phyloP scores from a whole-genome alignment of 768 basidiomycete genomes.

The Cubamyces lactineus region DNA sequence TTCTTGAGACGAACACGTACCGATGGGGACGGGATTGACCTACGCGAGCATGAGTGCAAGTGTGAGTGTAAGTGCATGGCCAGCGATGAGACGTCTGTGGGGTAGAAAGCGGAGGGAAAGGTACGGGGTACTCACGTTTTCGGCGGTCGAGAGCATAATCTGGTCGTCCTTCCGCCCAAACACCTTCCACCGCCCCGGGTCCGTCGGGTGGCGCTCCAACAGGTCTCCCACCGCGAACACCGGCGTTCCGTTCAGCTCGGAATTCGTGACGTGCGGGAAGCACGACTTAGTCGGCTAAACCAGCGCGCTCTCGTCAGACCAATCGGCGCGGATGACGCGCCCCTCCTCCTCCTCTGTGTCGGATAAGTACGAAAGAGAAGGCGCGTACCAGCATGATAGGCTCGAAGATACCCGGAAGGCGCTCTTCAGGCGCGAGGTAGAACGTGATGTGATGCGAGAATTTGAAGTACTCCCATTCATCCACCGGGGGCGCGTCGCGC shows the following conservation, averaged over 20 bases:
- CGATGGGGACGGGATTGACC: conserved; percentile 43
- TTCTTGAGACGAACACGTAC: too few species aligned
- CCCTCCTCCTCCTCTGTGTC: too few species aligned
- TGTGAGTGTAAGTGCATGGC: too few species aligned
- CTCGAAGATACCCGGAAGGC: conserved; percentile 13
- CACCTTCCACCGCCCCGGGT: conserved; percentile 38
- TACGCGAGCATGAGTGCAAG: conserved; percentile 11
- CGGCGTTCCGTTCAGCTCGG: conserved; percentile 38
- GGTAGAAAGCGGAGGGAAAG: neutral
- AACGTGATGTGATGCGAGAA: conserved; percentile 18
- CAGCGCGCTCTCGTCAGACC: too few species aligned
- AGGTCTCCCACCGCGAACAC: conserved; percentile 50
- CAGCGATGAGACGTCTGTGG: too few species aligned
- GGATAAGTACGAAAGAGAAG: too few species aligned
- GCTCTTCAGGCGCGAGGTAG: conserved; percentile 7
- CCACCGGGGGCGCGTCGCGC: neutral
- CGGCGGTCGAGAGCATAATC: conserved; percentile 42
- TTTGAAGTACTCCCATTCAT: conserved; percentile 30
- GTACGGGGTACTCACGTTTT: neutral
- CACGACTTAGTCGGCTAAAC: conserved; percentile 31
- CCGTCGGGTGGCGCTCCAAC: conserved; percentile 48
- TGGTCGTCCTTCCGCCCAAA: conserved; percentile 41
- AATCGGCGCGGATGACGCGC: too few species aligned
- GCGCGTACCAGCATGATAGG: conserved; percentile 16
- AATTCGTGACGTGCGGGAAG: conserved; percentile 36